Evolutionary conservation across 306 rosid genomes (phyloP), one percentile per base, ranked within the genome.

Genomic region (Prunus padus): DNA sequence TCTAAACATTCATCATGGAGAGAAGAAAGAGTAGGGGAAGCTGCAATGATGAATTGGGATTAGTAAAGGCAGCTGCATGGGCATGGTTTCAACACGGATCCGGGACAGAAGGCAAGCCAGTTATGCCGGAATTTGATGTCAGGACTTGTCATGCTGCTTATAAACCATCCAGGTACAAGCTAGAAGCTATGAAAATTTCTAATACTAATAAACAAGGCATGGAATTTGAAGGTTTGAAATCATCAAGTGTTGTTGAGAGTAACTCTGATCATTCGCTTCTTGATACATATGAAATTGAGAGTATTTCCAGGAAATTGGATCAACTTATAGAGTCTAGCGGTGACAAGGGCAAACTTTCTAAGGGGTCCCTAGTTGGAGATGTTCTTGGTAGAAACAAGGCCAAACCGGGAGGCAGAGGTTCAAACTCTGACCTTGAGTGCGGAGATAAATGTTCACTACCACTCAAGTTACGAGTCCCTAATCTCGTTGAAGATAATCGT

Each of bases 51-150:
- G 78, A 81, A 9, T 76, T 76, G 67, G 81, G 74, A 2, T 25
- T 75, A 15, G 89, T 84, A 5, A 92, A 83, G 75, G 96, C 95
- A 0, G 98, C 98, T 33, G 98, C 98, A 42, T 90, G 98, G 98
- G 97, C 97, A 4, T 89, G 98, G 98, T 62, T 79, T 82, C 84
- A 86, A 54, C 98, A 69, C 46, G 84, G 92, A 33, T 84, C 93
- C 0, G 86, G 80, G 30, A 83, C 87, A 11, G 89, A 88, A n/a
- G 77, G 74, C 23, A 84, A 83, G 67, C 30, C 75, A 7, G 18
- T 13, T 5, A 42, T 68, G 56, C 82, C 13, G 2, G 97, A 90
- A 69, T 82, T 82, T 72, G 83, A 64, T 26, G 16, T 64, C 2
- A 68, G 78, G 61, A 65, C 67, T 28, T 71, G 31, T 16, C 82